phyloP scores from a whole-genome alignment of 2,329 filamentous ascomycete species.

The Penicillium corylophilum region DNA sequence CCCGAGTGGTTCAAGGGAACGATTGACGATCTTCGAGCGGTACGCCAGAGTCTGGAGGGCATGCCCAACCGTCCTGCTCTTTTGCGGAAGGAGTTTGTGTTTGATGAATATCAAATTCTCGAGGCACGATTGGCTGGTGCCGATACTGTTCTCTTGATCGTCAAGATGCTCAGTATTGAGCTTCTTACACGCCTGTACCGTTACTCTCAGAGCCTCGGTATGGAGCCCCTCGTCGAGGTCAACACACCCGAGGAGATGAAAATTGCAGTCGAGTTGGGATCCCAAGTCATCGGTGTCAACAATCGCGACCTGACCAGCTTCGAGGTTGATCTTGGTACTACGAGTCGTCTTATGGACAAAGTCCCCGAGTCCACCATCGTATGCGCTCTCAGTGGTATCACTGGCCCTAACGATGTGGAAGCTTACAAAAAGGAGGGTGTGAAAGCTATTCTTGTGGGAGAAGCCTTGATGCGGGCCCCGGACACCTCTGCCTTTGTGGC shows the following conservation, averaged over 20 bases:
- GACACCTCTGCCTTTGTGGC: constrained; percentile 81
- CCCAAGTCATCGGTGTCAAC: constrained; percentile 94
- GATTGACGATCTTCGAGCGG: constrained; percentile 85
- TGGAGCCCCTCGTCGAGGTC: constrained; percentile 97
- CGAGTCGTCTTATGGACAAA: constrained; percentile 80
- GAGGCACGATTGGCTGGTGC: constrained; percentile 91
- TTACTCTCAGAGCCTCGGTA: constrained; percentile 85
- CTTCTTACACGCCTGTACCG: constrained; percentile 76
- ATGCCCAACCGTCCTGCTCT: constrained; percentile 92
- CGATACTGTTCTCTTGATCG: constrained; percentile 91
- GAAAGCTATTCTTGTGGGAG: constrained; percentile 88
- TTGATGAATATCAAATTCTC: constrained; percentile 96
- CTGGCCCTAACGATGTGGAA: constrained; percentile 80
- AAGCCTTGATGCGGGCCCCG: constrained; percentile 89
- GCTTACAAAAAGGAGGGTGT: constrained; percentile 87
- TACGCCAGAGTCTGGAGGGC: constrained; percentile 82
- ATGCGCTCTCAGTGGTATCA: constrained; percentile 92
- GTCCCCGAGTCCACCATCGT: constrained; percentile 84
- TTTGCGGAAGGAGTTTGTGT: constrained; percentile 93
- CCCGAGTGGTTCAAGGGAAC: constrained; percentile 99
- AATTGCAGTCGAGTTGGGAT: constrained; percentile 77
- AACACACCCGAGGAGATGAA: constrained; percentile 94
- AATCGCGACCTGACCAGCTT: constrained; percentile 96
- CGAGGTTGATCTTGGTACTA: constrained; percentile 92
- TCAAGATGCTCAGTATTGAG: constrained; percentile 88